Percentiles rank a stretch among this genome's conserved stretches.
Evolutionary conservation across 192 early-diverging fungal genomes (phyloP).

Genomic region (Kickxella alabastrina): DNA sequence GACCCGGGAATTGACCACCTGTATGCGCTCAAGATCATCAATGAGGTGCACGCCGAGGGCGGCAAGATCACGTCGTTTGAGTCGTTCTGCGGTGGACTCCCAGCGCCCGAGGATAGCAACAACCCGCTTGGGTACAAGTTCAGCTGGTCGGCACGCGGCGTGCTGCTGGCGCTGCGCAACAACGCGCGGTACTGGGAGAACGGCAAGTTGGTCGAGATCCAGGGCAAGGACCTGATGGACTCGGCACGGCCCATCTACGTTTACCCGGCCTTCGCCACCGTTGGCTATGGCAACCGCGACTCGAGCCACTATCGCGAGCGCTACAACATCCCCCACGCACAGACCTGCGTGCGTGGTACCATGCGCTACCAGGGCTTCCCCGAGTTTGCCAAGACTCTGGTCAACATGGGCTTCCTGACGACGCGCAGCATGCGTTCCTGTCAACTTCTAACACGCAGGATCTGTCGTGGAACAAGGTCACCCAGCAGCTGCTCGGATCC

Average conservation of each 20-base stretch:
- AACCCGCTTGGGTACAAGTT: conserved; percentile 99
- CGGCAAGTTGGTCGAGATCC: conserved; percentile 83
- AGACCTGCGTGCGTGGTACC: conserved; percentile 91
- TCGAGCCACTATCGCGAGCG: conserved; percentile 90
- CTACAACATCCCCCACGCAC: conserved; percentile 92
- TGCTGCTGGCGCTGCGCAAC: conserved; percentile 94
- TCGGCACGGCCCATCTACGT: conserved; percentile 87
- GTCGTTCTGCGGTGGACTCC: conserved; percentile 97
- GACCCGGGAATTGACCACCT: conserved; percentile 99
- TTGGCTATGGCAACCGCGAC: conserved; percentile 97
- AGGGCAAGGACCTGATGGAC: conserved; percentile 83
- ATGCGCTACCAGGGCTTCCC: conserved; percentile 97
- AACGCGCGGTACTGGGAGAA: conserved; percentile 85
- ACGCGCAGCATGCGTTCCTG: conserved; percentile 62
- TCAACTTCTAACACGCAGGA: conserved; percentile 46
- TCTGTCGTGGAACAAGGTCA: conserved; percentile 75
- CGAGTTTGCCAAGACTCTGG: conserved; percentile 91
- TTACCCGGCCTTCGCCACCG: conserved; percentile 94
- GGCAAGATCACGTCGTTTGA: conserved; percentile 87
- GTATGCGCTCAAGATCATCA: conserved; percentile 84
- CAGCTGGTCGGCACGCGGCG: conserved; percentile 96
- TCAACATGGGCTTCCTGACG: conserved; percentile 89
- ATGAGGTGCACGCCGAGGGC: conserved; percentile 75
- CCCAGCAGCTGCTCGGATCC: conserved; percentile 56
- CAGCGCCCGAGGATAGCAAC: conserved; percentile 93